Conservation (phyloP, 1,284 basidiomycete species). For the Earliella scabrosa region DNA sequence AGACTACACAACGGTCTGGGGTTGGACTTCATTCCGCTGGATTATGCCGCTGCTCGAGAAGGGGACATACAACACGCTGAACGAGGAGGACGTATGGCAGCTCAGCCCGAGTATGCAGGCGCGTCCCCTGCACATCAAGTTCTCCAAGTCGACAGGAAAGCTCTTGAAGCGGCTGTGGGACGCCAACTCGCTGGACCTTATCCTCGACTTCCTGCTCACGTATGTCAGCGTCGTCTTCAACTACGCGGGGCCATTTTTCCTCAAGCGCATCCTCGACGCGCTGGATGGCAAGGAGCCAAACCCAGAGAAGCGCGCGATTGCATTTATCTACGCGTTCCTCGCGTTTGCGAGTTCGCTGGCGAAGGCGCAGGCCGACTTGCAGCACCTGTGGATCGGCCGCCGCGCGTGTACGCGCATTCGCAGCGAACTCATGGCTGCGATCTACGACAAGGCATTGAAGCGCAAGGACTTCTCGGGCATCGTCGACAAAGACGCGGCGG, state of each 20-base stretch:
- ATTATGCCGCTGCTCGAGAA: conserved; percentile 68
- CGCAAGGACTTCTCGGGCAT: conserved; percentile 85
- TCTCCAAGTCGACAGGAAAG: conserved; percentile 48
- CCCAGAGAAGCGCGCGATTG: conserved; percentile 53
- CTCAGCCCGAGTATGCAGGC: conserved; percentile 74
- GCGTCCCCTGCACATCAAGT: conserved; percentile 67
- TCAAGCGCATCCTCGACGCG: conserved; percentile 61
- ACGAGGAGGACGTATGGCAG: conserved; percentile 73
- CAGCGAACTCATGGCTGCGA: conserved; percentile 77
- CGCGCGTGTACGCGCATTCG: conserved; percentile 74
- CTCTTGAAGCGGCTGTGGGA: conserved; percentile 67
- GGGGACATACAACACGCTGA: conserved; percentile 64
- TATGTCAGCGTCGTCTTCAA: conserved; percentile 68
- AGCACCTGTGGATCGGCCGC: conserved; percentile 80
- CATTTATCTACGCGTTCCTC: conserved; percentile 75
- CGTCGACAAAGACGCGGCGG: conserved; percentile 47
- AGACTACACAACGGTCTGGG: conserved; percentile 76
- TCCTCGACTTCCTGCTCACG: conserved; percentile 71
- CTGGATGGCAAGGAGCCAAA: conserved; percentile 36
- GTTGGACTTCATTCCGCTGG: conserved; percentile 86
- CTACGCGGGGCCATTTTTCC: conserved; percentile 71
- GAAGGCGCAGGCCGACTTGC: conserved; percentile 74
- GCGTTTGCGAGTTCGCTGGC: conserved; percentile 61
- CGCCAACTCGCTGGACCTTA: conserved; percentile 76
- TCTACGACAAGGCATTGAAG: conserved; percentile 91